Evolutionary conservation across 2,329 filamentous ascomycete genomes (phyloP).

Genomic region (Clarireedia hainanense): DNA sequence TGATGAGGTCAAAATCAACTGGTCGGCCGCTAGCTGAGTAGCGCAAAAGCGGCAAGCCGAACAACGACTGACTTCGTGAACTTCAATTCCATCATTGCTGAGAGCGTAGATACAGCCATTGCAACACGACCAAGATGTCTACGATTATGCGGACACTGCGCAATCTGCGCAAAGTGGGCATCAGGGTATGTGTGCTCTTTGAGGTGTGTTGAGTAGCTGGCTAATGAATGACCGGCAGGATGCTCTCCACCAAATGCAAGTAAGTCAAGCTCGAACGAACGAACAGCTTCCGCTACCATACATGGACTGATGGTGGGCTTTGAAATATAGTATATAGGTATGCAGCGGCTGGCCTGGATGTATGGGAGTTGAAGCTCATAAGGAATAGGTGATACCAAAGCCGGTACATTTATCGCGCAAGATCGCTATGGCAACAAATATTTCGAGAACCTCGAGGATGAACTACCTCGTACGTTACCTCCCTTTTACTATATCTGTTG

Average conservation of each 20-base stretch:
- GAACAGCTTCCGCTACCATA: conserved; percentile 15
- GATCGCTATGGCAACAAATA: conserved; percentile 97
- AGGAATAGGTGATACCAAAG: conserved; percentile 82
- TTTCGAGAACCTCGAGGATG: conserved; percentile 85
- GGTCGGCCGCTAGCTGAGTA: conserved; percentile 9
- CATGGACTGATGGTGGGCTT: conserved; percentile 13
- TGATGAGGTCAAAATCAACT: neutral
- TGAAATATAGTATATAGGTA: conserved; percentile 27
- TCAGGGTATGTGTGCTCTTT: conserved; percentile 58
- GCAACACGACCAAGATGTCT: conserved; percentile 62
- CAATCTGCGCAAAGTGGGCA: conserved; percentile 78
- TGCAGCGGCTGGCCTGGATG: neutral
- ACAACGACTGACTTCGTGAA: conserved; percentile 9
- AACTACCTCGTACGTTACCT: conserved; percentile 69
- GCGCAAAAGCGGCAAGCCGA: conserved; percentile 16
- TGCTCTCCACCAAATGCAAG: conserved; percentile 85
- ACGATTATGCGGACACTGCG: conserved; percentile 77
- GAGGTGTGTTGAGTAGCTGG: conserved; percentile 7
- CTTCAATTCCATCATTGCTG: conserved; percentile 6
- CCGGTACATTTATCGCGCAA: conserved; percentile 72
- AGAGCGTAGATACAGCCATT: conserved; percentile 16
- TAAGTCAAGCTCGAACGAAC: conserved; percentile 43
- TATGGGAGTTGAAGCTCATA: conserved; percentile 13
- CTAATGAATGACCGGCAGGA: conserved; percentile 51
- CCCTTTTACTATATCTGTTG: neutral